These are phyloP conservation scores for Colletotrichum sojae DNA, from an alignment of 2,329 filamentous ascomycete genomes.

Conservation along the genomic window DNA sequence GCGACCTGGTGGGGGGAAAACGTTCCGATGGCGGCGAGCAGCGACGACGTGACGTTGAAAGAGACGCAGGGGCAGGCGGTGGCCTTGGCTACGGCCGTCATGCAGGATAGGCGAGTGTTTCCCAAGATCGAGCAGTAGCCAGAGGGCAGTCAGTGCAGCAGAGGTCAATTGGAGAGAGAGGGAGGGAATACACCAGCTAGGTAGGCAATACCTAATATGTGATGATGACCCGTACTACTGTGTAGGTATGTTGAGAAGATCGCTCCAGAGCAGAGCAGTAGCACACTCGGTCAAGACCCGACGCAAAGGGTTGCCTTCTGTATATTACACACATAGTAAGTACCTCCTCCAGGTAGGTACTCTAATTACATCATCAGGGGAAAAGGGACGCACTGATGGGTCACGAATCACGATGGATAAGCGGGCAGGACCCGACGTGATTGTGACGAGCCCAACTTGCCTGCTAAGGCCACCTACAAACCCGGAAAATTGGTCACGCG, in stretches of 20 bases:
- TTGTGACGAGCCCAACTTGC: neutral
- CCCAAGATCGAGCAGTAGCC: constrained; percentile 1
- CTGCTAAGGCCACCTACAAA: neutral
- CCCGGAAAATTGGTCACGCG: constrained; percentile 1
- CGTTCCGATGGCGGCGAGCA: constrained; percentile 20
- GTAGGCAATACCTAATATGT: neutral
- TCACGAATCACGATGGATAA: neutral
- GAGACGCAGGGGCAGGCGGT: neutral
- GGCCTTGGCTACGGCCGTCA: too few species aligned
- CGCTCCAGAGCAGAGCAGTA: neutral
- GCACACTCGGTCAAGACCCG: constrained; percentile 35
- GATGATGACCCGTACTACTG: too few species aligned
- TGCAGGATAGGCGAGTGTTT: neutral
- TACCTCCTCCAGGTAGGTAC: too few species aligned
- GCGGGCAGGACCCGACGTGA: neutral
- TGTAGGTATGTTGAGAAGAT: too few species aligned
- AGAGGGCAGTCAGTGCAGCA: neutral
- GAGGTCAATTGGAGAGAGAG: neutral
- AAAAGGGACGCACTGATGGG: constrained; percentile 5
- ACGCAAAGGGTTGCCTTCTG: constrained; percentile 1
- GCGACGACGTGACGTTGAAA: neutral
- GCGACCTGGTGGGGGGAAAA: constrained; percentile 21
- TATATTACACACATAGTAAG: neutral
- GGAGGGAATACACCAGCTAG: neutral
- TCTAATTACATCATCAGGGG: constrained; percentile 35